Evolutionary conservation across 2,329 filamentous ascomycete species (phyloP), one percentile per base, ranked within the genome.

Genomic region (Verticillium albo-atrum): DNA sequence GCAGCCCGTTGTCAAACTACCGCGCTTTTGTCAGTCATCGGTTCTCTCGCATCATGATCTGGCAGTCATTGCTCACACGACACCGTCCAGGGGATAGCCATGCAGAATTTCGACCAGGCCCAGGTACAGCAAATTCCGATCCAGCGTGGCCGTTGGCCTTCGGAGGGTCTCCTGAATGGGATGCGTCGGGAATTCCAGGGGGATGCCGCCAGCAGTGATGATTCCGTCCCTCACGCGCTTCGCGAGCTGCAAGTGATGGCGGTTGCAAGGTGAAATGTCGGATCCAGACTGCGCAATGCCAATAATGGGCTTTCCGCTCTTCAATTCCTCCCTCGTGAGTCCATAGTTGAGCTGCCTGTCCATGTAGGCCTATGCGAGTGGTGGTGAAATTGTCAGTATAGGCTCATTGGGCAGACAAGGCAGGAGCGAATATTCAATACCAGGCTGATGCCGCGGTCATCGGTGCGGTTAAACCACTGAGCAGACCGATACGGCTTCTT

Each of bases 251-350:
- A 80, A 64, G 64, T 82, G 79, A 65, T 82, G 74, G 9, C 77
- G 74, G 65, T 82, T 82, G 65, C 79, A 82, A 1, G 79, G 79
- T 0, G 79, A 71, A 34, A 82, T 66, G 62, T 82, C 79, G 4
- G 78, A 81, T 4, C 79, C 79, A 0, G 79, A 77, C 69, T 82
- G 79, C 1, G 79, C 79, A 60, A 82, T 82, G 50, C 79, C 79
- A 62, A 82, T 79, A 62, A 81, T 78, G 23, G 79, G 79, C 63
- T 78, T 80, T 1, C 75, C 77, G 2, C 77, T 77, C 66, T 75
- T 75, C 26, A 82, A 71, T 66, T 82, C 79, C 60, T 81, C 77
- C 28, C 72, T 68, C 1, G 79, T 81, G 52, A 81, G 67, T 7
- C 79, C 79, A 57, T 76, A 80, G 68, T 81, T 81, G 63, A 82